Conservation (phyloP, 2,329 filamentous ascomycete species). For the Aspergillus ruber region DNA sequence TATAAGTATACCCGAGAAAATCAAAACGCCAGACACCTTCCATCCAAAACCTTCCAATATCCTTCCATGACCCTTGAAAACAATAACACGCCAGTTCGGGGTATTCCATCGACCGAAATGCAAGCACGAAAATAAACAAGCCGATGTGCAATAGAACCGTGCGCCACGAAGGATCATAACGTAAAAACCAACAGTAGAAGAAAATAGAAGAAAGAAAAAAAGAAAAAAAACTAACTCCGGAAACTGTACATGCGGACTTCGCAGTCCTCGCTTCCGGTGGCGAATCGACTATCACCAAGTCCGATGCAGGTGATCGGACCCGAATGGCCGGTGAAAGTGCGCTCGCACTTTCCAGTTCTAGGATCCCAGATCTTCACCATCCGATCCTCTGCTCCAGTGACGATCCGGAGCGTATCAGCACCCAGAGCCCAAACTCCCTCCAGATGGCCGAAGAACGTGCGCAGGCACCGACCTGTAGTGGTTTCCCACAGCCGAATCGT, state of each 20-base stretch:
- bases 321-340: conserved; percentile 83
- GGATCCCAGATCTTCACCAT: conserved; percentile 98
- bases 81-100: conserved; percentile 4
- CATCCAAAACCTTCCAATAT: neutral
- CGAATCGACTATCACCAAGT: conserved; percentile 80
- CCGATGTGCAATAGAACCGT: neutral
- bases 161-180: conserved; percentile 1
- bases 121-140: conserved; percentile 2
- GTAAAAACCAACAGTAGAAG: conserved; percentile 4
- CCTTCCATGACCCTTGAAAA: neutral
- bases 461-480: conserved; percentile 69
- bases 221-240: conserved; percentile 23
- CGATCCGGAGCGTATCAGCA: conserved; percentile 79
- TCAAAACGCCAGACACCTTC: neutral
- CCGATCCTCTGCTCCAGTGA: conserved; percentile 84
- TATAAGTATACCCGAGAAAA: no score
- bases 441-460: conserved; percentile 92
- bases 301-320: conserved; percentile 91
- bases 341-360: conserved; percentile 80
- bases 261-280: conserved; percentile 87
- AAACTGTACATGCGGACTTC: conserved; percentile 83
- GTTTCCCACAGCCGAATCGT: conserved; percentile 93
- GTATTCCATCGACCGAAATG: conserved; percentile 8
- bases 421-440: conserved; percentile 93
- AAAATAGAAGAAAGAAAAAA: conserved; percentile 8